Evolutionary conservation across 495 filamentous ascomycete species (phyloP), one percentile per base, ranked within the genome.

Genomic region (Aspergillus bertholletiae): DNA sequence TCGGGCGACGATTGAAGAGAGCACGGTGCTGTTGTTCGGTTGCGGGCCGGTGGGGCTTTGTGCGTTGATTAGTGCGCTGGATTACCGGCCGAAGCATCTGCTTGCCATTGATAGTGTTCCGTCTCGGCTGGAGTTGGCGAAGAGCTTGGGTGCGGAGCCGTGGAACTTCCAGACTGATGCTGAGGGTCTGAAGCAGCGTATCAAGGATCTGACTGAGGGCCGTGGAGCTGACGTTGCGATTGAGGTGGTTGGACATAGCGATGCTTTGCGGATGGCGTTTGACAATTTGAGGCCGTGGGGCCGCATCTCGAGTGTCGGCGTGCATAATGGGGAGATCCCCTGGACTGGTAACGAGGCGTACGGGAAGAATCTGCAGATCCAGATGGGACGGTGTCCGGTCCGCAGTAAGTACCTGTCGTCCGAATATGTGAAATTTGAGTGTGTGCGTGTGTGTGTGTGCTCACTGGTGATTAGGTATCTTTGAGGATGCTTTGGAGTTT

Each of bases 351-450:
- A 80, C 56, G 81, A 96, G 62, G 91, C 86, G 6, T 97, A 97
- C 67, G 83, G 81, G 24, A 96, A 97, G 76, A 97, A 97, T 58
- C 53, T 97, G 56, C 84, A 81, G 49, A 63, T 96, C 13, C 89
- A 96, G 64, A 96, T 96, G 85, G 92, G 93, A 37, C 78, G 93
- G 45, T 97, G 93, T 65, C 93, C 92, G 2, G 93, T 97, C 37
- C 63, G 70, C 1, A 73, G 71, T 66, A 43, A 3, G 39, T 34
- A 20, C 12, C 13, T 20, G 39, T 1, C 18, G 2, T 3, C 11
- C 8, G 34, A n/a, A 8, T 40, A 17, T 60, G 41, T n/a, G n/a
- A n/a, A n/a, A n/a, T n/a, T n/a, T n/a, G n/a, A n/a, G n/a, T n/a
- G n/a, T n/a, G n/a, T n/a, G n/a, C n/a, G n/a, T n/a, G n/a, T n/a